A percentile compares a stretch with the other conserved stretches of the same genome.
phyloP scores from a whole-genome alignment of 106 monocot genomes.

The Platanthera guangdongensis region DNA sequence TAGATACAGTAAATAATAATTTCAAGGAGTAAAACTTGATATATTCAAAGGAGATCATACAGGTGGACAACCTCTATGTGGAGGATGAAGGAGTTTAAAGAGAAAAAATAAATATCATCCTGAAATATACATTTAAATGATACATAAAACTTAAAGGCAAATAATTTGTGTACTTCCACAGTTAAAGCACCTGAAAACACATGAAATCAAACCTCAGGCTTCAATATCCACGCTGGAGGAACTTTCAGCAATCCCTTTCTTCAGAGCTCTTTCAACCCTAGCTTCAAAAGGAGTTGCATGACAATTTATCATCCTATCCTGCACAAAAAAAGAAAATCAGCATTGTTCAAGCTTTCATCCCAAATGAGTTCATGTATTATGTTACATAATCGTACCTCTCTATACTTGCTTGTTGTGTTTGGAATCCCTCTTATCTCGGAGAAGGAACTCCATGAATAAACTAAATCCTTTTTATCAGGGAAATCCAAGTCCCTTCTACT shows the following conservation, averaged over 20 bases:
- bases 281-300: conserved; percentile 9
- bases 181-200: background rate
- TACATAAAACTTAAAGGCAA: background rate
- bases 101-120: background rate
- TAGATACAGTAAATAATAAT: background rate
- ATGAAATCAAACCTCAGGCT: background rate
- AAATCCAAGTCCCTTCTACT: background rate
- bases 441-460: conserved; percentile 8
- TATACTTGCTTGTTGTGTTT: conserved; percentile 13
- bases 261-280: conserved; percentile 8
- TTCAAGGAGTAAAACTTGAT: background rate
- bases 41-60: background rate
- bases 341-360: background rate
- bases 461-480: background rate
- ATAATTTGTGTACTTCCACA: background rate
- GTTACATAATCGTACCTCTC: conserved; percentile 7
- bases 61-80: background rate
- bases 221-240: background rate
- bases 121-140: background rate
- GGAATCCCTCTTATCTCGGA: conserved; percentile 10
- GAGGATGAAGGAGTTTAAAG: background rate
- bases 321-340: background rate
- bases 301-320: conserved; percentile 22
- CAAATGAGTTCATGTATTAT: background rate
- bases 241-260: background rate